phyloP scores from a whole-genome alignment of 768 basidiomycete species.

The Lyophyllum semitale region DNA sequence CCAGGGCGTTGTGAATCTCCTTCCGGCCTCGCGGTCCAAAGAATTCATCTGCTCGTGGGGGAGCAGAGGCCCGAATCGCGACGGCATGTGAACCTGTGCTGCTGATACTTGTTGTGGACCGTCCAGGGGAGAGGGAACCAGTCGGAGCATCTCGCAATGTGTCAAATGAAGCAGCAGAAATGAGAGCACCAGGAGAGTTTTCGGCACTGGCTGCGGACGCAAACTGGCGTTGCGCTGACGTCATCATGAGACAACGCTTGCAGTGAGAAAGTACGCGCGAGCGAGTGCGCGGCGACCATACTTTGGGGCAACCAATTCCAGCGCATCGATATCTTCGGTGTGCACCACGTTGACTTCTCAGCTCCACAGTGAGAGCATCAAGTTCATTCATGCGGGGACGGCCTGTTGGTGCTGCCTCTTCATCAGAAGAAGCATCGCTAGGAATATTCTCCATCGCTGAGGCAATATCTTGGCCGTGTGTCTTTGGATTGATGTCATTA shows the following conservation, averaged over 20 bases:
- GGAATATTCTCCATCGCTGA: not conserved
- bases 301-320: not conserved
- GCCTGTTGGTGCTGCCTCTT: not conserved
- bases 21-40: constrained; percentile 13
- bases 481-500: not conserved
- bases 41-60: constrained; percentile 1
- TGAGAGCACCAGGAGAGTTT: constrained; percentile 15
- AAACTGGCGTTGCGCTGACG: constrained; percentile 2
- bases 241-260: constrained; percentile 13
- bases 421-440: not conserved
- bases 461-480: not conserved
- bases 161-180: constrained; percentile 3
- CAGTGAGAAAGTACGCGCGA: constrained; percentile 13
- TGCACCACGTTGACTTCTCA: not conserved
- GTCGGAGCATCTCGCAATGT: too few species aligned
- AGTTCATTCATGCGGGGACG: not conserved
- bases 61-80: not conserved
- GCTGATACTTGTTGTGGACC: not conserved
- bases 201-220: constrained; percentile 9
- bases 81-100: not conserved
- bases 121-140: not conserved
- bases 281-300: not conserved
- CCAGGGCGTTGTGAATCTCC: constrained; percentile 12
- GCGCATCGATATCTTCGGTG: not conserved
- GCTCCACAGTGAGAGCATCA: not conserved